phyloP scores from a whole-genome alignment of 331 rosid genomes.

The Acacia concinna region DNA sequence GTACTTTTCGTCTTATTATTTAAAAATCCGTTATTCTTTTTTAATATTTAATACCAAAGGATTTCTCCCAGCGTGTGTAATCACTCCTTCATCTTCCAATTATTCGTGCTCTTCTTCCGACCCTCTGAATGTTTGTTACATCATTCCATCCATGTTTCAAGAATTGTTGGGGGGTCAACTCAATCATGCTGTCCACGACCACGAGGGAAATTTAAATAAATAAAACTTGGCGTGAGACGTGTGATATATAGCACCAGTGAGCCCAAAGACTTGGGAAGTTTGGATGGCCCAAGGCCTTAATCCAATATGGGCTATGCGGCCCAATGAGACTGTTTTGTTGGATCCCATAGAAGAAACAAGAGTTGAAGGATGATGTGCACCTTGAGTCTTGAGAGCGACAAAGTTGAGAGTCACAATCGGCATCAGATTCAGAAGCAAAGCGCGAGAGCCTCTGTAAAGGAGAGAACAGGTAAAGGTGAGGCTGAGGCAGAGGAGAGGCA shows the following conservation, averaged over 20 bases:
- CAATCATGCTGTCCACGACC: background rate
- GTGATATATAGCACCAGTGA: background rate
- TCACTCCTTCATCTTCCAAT: background rate
- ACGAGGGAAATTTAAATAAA: background rate
- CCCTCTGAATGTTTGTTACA: background rate
- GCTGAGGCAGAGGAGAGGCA: slow-evolving; percentile 4
- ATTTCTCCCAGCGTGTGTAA: no score
- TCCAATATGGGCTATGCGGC: background rate
- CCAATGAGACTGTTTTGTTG: background rate
- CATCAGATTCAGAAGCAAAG: background rate
- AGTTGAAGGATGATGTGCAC: no score
- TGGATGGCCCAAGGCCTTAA: background rate
- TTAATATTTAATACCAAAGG: background rate
- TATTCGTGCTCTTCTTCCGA: background rate
- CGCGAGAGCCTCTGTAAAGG: slow-evolving; percentile 14
- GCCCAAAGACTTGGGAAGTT: background rate
- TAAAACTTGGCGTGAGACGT: background rate
- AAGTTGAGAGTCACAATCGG: background rate
- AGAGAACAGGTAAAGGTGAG: background rate
- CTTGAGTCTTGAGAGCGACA: no score
- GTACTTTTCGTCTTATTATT: no score
- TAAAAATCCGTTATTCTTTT: no score
- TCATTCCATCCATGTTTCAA: background rate
- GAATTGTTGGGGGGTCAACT: background rate
- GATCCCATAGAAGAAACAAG: background rate